Conservation (phyloP, 2,329 filamentous ascomycete species). For the Fusarium scirpi region DNA sequence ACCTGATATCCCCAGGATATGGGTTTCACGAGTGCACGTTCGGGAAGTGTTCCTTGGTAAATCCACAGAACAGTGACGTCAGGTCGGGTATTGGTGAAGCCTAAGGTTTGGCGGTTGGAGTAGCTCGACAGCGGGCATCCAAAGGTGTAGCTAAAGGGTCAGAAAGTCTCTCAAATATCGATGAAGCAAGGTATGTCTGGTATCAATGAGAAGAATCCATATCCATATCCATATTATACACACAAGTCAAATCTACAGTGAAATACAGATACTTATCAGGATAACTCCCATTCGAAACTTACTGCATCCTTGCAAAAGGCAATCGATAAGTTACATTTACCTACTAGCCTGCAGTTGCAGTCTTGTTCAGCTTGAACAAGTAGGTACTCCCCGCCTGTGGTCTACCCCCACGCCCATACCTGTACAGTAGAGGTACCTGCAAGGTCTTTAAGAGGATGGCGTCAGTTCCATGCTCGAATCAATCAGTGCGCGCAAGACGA, state of each 20-base stretch:
- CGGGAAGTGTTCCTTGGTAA: slow-evolving; percentile 20
- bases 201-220: background rate
- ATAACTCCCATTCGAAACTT: background rate
- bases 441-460: slow-evolving; percentile 30
- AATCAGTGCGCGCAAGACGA: slow-evolving; percentile 6
- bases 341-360: background rate
- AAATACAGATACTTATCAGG: background rate
- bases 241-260: background rate
- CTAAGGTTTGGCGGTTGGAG: slow-evolving; percentile 10
- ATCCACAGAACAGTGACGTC: slow-evolving; percentile 29
- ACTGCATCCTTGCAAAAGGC: slow-evolving; percentile 10
- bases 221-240: background rate
- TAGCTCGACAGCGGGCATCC: background rate
- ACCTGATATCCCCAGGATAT: slow-evolving; percentile 1
- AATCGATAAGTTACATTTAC: background rate
- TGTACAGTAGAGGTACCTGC: slow-evolving; percentile 9
- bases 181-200: background rate
- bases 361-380: slow-evolving; percentile 17
- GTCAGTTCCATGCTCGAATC: slow-evolving; percentile 20
- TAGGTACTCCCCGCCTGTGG: background rate
- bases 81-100: slow-evolving; percentile 16
- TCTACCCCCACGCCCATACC: slow-evolving; percentile 21
- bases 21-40: slow-evolving; percentile 17
- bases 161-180: background rate
- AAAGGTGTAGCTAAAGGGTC: background rate